Percentiles rank a stretch among this genome's conserved stretches.
These are phyloP conservation scores for Urtica urens DNA, from an alignment of 306 rosid genomes.

Conservation along the genomic window DNA sequence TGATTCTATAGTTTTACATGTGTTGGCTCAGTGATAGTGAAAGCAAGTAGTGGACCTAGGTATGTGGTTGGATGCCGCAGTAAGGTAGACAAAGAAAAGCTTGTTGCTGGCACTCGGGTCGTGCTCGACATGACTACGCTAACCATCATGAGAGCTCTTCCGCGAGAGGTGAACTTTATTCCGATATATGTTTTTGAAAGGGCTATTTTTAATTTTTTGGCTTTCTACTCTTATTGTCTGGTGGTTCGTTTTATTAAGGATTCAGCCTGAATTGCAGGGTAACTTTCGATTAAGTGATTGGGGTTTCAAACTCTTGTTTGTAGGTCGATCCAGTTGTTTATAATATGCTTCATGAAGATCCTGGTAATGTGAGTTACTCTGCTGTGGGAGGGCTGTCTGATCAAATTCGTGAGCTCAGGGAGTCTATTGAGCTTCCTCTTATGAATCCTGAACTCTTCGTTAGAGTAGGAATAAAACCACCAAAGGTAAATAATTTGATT, in stretches of 20 bases:
- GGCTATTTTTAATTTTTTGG: not conserved
- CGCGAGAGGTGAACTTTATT: slow-evolving; percentile 59
- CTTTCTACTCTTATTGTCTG: not conserved
- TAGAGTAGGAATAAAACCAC: slow-evolving; percentile 96
- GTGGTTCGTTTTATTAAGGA: not conserved
- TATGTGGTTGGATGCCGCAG: slow-evolving; percentile 94
- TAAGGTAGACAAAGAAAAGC: slow-evolving; percentile 85
- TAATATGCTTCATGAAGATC: slow-evolving; percentile 95
- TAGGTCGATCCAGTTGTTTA: slow-evolving; percentile 96
- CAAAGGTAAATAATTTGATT: slow-evolving; percentile 42
- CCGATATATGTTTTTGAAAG: not conserved
- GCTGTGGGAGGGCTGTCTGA: slow-evolving; percentile 98
- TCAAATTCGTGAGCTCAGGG: slow-evolving; percentile 95
- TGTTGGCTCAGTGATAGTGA: slow-evolving; percentile 63
- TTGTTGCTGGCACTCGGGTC: slow-evolving; percentile 82
- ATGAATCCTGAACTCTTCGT: slow-evolving; percentile 96
- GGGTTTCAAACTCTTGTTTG: not conserved
- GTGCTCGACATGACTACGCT: slow-evolving; percentile 94
- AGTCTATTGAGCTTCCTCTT: slow-evolving; percentile 84
- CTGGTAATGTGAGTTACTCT: slow-evolving; percentile 94
- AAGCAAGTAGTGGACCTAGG: slow-evolving; percentile 92
- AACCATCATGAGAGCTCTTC: slow-evolving; percentile 95
- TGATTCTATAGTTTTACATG: not conserved
- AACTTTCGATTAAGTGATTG: too few species aligned
- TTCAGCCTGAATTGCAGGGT: too few species aligned